Conservation (phyloP, 2,329 filamentous ascomycete genomes). For the Stagonosporopsis cucurbitacearum region DNA sequence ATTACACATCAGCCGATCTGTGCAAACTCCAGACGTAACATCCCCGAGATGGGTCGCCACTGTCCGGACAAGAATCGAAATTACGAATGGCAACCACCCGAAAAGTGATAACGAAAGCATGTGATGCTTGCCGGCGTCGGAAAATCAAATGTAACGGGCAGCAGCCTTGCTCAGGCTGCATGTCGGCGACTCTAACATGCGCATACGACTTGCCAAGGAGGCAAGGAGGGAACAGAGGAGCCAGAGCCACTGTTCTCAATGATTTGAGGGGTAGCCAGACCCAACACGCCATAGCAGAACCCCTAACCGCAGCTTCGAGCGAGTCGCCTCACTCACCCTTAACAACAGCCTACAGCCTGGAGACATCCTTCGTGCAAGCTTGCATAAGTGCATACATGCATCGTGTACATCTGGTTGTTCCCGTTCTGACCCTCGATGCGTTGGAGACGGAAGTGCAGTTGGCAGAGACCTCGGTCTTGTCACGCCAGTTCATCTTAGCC, state of each 20-base stretch:
- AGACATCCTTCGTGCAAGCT: slow-evolving; percentile 65
- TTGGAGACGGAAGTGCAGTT: slow-evolving; percentile 33
- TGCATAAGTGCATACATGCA: slow-evolving; percentile 73
- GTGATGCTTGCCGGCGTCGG: slow-evolving; percentile 75
- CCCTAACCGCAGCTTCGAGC: background rate
- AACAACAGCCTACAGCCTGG: background rate
- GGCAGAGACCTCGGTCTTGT: slow-evolving; percentile 25
- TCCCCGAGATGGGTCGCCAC: background rate
- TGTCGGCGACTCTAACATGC: slow-evolving; percentile 64
- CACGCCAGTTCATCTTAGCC: slow-evolving; percentile 43
- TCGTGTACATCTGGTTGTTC: slow-evolving; percentile 66
- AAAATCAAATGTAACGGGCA: slow-evolving; percentile 77
- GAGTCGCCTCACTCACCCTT: slow-evolving; percentile 1
- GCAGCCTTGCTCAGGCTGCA: slow-evolving; percentile 75
- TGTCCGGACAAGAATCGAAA: background rate
- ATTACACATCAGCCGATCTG: background rate
- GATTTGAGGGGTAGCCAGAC: slow-evolving; percentile 71
- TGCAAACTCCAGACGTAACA: background rate
- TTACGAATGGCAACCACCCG: slow-evolving; percentile 3
- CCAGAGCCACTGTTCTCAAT: slow-evolving; percentile 76
- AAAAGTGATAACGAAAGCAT: slow-evolving; percentile 58
- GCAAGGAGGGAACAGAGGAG: slow-evolving; percentile 79
- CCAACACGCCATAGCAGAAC: slow-evolving; percentile 6
- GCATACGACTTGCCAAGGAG: slow-evolving; percentile 78
- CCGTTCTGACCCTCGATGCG: slow-evolving; percentile 32